phyloP scores from a whole-genome alignment of 1,284 basidiomycete species.

The Moesziomyces globuligerus region DNA sequence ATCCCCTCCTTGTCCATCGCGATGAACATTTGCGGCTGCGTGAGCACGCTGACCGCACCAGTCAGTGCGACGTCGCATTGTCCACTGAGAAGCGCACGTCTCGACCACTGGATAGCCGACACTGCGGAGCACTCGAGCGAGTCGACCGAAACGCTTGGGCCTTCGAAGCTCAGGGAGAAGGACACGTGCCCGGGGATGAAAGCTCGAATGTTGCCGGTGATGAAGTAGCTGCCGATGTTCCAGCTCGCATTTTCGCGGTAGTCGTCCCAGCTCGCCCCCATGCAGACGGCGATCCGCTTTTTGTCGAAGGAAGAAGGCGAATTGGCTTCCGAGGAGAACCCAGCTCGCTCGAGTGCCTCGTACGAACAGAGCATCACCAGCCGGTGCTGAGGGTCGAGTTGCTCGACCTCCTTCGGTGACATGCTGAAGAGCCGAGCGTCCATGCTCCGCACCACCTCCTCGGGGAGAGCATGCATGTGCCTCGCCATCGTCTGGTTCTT shows the following conservation, averaged over 20 bases:
- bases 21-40: conserved; percentile 51
- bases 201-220: conserved; percentile 54
- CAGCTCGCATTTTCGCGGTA: conserved; percentile 52
- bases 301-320: conserved; percentile 41
- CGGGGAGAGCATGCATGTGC: conserved; percentile 45
- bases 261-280: conserved; percentile 50
- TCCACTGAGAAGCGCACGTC: conserved; percentile 33
- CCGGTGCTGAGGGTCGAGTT: conserved; percentile 52
- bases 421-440: conserved; percentile 51
- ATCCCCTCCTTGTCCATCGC: conserved; percentile 49
- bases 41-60: conserved; percentile 42
- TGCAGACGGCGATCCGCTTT: conserved; percentile 44
- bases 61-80: conserved; percentile 51
- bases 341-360: conserved; percentile 49
- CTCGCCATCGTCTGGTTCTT: conserved; percentile 40
- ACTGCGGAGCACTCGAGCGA: conserved; percentile 41
- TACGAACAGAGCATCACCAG: conserved; percentile 43
- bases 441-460: conserved; percentile 37
- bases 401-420: conserved; percentile 52
- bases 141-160: conserved; percentile 43
- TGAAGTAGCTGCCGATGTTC: conserved; percentile 53
- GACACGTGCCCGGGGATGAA: conserved; percentile 48
- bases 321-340: conserved; percentile 34
- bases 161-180: conserved; percentile 43
- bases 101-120: conserved; percentile 42